phyloP scores from a whole-genome alignment of 2,329 filamentous ascomycete genomes.

The Aureobasidium sp. region DNA sequence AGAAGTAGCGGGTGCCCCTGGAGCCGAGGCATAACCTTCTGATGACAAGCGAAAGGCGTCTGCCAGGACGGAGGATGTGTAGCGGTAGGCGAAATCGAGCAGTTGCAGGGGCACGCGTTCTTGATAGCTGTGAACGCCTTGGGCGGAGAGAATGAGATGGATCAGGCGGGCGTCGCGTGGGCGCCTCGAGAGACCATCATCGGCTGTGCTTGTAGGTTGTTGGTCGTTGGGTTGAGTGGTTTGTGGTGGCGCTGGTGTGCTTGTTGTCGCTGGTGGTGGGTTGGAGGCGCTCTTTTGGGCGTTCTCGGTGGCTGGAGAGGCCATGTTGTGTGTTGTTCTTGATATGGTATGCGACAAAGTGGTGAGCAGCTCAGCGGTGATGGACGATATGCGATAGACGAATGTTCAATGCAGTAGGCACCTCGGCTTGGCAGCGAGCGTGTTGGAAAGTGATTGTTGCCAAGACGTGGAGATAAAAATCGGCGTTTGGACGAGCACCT shows the following conservation, averaged over 20 bases:
- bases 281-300: slow-evolving; percentile 16
- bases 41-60: slow-evolving; percentile 63
- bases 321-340: slow-evolving; percentile 9
- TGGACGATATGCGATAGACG: too few species aligned
- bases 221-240: slow-evolving; percentile 21
- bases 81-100: slow-evolving; percentile 80
- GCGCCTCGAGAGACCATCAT: slow-evolving; percentile 41
- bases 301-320: slow-evolving; percentile 7
- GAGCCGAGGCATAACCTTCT: slow-evolving; percentile 54
- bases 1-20: slow-evolving; percentile 14
- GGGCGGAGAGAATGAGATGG: slow-evolving; percentile 70
- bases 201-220: slow-evolving; percentile 28
- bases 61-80: slow-evolving; percentile 63
- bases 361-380: too few species aligned
- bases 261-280: slow-evolving; percentile 18
- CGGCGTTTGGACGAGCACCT: too few species aligned
- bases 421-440: too few species aligned
- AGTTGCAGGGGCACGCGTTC: slow-evolving; percentile 75
- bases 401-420: too few species aligned
- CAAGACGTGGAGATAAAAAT: too few species aligned
- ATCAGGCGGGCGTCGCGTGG: slow-evolving; percentile 74
- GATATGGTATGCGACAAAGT: too few species aligned
- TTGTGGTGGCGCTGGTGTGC: slow-evolving; percentile 16
- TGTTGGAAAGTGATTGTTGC: too few species aligned
- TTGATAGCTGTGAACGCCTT: slow-evolving; percentile 74